Evolutionary conservation across 768 basidiomycete species (phyloP).

Genomic region (Rubroboletus pulcherrimus): DNA sequence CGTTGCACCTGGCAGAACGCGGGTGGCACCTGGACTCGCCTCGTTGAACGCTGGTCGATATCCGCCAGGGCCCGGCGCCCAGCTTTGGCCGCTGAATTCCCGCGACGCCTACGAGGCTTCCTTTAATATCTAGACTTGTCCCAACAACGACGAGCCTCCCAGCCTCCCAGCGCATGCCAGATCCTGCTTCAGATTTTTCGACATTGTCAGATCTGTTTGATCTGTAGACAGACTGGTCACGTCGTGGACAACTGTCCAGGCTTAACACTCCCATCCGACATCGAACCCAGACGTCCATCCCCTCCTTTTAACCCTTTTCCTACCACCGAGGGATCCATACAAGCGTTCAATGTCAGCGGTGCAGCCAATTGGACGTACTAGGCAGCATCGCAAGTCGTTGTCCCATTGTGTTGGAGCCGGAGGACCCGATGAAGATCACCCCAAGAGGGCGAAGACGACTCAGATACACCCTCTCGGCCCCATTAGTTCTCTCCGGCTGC

Average conservation of each 20-base stretch:
- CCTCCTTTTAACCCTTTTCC: background rate
- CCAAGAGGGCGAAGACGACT: background rate
- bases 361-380: background rate
- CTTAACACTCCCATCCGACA: background rate
- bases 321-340: background rate
- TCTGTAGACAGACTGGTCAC: slow-evolving; percentile 10
- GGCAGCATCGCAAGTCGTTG: background rate
- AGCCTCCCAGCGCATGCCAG: background rate
- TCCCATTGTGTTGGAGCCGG: background rate
- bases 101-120: background rate
- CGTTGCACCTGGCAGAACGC: background rate
- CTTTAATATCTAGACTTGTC: background rate
- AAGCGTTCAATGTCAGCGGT: slow-evolving; percentile 1
- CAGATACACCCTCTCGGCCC: slow-evolving; percentile 3
- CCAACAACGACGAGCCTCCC: background rate
- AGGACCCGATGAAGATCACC: background rate
- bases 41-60: background rate
- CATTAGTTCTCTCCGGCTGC: slow-evolving; percentile 1
- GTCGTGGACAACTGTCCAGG: background rate
- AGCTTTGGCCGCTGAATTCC: background rate
- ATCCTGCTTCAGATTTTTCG: background rate
- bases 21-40: background rate
- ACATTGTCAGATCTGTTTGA: slow-evolving; percentile 7
- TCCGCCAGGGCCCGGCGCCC: background rate
- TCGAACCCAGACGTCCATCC: background rate